These are phyloP conservation scores for Lentinula guzmanii DNA, from an alignment of 768 basidiomycete species.

Conservation along the genomic window DNA sequence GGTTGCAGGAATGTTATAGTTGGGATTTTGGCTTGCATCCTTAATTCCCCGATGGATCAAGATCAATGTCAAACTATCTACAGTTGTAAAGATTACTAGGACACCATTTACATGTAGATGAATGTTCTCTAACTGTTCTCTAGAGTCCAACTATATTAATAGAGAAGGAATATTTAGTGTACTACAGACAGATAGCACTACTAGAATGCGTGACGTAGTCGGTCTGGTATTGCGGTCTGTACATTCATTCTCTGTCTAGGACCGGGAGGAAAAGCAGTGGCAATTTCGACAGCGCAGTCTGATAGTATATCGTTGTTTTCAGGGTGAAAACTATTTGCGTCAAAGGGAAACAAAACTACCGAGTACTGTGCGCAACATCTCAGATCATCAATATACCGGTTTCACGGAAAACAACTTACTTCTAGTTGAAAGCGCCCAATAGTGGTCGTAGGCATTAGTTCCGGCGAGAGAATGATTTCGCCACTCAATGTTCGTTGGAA, in stretches of 20 bases:
- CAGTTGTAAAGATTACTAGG: neutral
- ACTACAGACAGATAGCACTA: no score
- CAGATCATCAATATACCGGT: neutral
- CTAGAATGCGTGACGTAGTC: neutral
- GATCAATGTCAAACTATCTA: neutral
- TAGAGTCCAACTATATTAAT: no score
- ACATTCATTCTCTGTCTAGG: neutral
- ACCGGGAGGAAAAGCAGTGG: neutral
- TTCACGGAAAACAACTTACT: neutral
- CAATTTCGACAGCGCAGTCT: neutral
- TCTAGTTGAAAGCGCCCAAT: constrained; percentile 4
- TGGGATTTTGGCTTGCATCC: constrained; percentile 50
- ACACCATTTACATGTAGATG: no score
- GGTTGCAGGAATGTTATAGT: constrained; percentile 48
- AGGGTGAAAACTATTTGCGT: neutral
- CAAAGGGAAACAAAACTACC: neutral
- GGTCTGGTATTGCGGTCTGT: neutral
- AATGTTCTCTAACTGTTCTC: no score
- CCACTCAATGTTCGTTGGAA: neutral
- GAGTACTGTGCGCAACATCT: neutral
- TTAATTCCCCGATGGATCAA: no score
- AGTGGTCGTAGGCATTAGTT: constrained; percentile 6
- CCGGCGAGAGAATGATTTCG: constrained; percentile 5
- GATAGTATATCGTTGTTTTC: neutral
- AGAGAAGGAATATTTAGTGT: no score